phyloP scores from a whole-genome alignment of 2,329 filamentous ascomycete genomes.

The Neofusicoccum kwambonambiense region DNA sequence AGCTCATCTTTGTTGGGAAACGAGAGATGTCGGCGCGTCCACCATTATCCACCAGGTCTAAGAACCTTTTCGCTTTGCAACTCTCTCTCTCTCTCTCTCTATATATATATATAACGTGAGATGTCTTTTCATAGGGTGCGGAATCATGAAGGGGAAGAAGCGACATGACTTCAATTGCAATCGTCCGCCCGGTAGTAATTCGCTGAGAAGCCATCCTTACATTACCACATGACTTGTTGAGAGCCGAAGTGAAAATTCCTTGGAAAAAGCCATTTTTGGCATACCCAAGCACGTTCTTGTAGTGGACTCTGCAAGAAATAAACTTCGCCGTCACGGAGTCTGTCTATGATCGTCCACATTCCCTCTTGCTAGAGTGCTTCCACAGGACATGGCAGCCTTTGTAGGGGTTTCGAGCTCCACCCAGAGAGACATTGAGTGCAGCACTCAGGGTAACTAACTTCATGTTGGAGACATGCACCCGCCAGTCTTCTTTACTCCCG shows the following conservation, averaged over 20 bases:
- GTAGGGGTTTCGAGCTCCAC: not conserved
- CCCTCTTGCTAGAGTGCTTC: not conserved
- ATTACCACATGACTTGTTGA: not conserved
- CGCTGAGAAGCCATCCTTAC: not conserved
- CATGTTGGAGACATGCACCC: not conserved
- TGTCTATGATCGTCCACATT: not conserved
- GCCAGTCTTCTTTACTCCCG: not conserved
- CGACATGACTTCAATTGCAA: not conserved
- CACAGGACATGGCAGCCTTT: not conserved
- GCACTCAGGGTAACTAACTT: not conserved
- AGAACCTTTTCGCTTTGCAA: not conserved
- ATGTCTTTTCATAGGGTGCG: not conserved
- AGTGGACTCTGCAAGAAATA: not conserved
- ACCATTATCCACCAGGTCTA: not conserved
- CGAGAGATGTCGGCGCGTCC: not conserved
- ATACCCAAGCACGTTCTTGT: not conserved
- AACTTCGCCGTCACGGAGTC: not conserved
- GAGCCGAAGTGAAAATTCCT: not conserved
- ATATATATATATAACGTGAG: not conserved
- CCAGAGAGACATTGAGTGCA: not conserved
- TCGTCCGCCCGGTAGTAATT: not conserved
- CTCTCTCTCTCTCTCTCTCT: not conserved
- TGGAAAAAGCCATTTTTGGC: not conserved
- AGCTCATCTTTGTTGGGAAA: constrained; percentile 2
- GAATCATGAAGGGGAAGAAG: not conserved